Percentiles rank a stretch among this genome's conserved stretches.
phyloP scores from a whole-genome alignment of 2,329 filamentous ascomycete species.

The Diplodia corticola region DNA sequence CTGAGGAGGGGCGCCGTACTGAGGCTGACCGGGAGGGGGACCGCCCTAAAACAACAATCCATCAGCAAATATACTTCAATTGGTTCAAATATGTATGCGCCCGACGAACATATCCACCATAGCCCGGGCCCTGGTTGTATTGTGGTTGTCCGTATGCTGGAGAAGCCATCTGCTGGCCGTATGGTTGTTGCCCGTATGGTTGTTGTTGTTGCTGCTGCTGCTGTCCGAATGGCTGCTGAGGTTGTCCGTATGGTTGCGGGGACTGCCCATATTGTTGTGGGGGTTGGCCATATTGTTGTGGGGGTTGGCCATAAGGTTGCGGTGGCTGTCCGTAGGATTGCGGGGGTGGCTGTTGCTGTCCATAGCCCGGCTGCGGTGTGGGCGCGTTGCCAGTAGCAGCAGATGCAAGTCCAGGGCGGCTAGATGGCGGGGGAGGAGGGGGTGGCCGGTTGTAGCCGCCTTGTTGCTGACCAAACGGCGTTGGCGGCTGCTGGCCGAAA shows the following conservation, averaged over 20 bases:
- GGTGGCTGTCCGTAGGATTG: slow-evolving; percentile 31
- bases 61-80: slow-evolving; percentile 14
- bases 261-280: slow-evolving; percentile 31
- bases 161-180: slow-evolving; percentile 28
- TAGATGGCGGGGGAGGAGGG: slow-evolving; percentile 12
- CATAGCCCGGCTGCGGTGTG: slow-evolving; percentile 10
- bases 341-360: slow-evolving; percentile 22
- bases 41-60: slow-evolving; percentile 27
- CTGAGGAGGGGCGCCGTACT: slow-evolving; percentile 34
- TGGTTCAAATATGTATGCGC: not conserved
- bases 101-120: slow-evolving; percentile 30
- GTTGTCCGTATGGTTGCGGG: slow-evolving; percentile 26
- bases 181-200: slow-evolving; percentile 29
- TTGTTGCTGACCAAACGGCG: slow-evolving; percentile 36
- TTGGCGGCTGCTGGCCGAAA: slow-evolving; percentile 33
- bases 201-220: slow-evolving; percentile 27
- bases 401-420: not conserved
- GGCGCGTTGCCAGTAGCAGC: slow-evolving; percentile 3
- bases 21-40: slow-evolving; percentile 33
- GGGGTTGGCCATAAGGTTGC: slow-evolving; percentile 30
- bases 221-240: slow-evolving; percentile 30
- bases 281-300: slow-evolving; percentile 25
- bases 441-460: slow-evolving; percentile 16
- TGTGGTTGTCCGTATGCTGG: slow-evolving; percentile 28
- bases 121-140: slow-evolving; percentile 28